Base-by-base conservation (phyloP, 2,329 filamentous ascomycete genomes). In the Aphanoascus verrucosus region DNA sequence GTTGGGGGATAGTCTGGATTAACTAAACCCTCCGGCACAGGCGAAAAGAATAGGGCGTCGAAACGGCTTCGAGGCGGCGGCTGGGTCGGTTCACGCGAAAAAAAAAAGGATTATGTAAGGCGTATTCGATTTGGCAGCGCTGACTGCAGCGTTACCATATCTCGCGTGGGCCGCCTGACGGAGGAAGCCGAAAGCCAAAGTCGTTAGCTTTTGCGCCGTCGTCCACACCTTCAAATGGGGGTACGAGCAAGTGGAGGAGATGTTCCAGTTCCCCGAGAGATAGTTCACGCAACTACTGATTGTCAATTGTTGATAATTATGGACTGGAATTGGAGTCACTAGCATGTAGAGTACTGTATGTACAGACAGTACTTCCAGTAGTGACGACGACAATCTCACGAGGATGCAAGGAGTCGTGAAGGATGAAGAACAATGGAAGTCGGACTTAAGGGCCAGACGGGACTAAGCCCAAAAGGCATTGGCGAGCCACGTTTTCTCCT, bases 401-500 rank as follows among this genome's bases (percentile, higher is more conserved):
- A 28, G 23, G 3, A 4, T 28, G 23, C 23, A 28, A 28, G 23
- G 23, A 28, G 23, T 28, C 23, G 23, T 28, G 23, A 28, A 28
- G 23, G 23, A 28, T 28, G 23, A 28, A 28, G 23, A 28, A 28
- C 23, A 7, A 28, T 28, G 23, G 23, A 28, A 28, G 23, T 45
- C 42, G 23, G 42, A 20, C 42, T 45, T 31, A 23, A 23, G n/a
- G 14, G 23, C 23, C 9, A 32, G 11, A 38, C 44, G 9, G 17
- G 14, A 28, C 51, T 53, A 48, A 28, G 17, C 51, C 51, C 19
- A 48, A 53, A 53, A 38, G 6, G 50, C 17, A 19, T 15, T 53
- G 50, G 51, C 17, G 35, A 53, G 51, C 51, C 51, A 53, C 51
- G 51, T 53, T 53, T 53, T 53, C 44, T 34, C 41, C 49, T 48